Conservation (phyloP, 305 asterid genomes). For the Solanum hybrid region DNA sequence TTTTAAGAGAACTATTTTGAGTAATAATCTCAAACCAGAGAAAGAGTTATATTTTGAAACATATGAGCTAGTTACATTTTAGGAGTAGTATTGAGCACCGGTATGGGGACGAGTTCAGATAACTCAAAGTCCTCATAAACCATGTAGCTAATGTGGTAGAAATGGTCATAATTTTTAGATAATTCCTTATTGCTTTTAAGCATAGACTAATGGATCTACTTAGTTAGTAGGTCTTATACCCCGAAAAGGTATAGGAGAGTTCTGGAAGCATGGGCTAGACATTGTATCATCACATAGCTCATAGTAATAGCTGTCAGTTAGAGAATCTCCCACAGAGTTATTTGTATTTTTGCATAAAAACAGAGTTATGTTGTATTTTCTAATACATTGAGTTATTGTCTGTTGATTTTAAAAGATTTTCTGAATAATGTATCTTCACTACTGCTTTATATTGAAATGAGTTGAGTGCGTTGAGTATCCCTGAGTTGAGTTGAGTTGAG, state of each 20-base stretch:
- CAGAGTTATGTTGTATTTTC: not conserved
- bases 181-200: too few relatives aligned
- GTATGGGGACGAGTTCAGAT: not conserved
- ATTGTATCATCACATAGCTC: not conserved
- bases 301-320: too few relatives aligned
- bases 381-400: not conserved
- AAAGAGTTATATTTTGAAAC: not conserved
- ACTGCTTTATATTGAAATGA: not conserved
- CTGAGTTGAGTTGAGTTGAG: not conserved
- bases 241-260: not conserved
- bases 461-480: not conserved
- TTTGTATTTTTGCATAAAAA: not conserved
- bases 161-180: not conserved
- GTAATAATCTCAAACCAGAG: not conserved
- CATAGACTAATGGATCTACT: not conserved
- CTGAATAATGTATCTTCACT: not conserved
- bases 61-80: too few relatives aligned
- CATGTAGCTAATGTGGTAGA: not conserved
- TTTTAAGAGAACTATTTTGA: not conserved
- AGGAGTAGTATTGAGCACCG: not conserved
- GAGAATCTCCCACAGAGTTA: not conserved
- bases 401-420: too few relatives aligned
- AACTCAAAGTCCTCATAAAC: not conserved
- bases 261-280: not conserved
- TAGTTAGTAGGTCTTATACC: not conserved